These are phyloP conservation scores for Miscanthus lutarioriparius DNA, from an alignment of 176 grass and related monocot species.

Conservation along the genomic window DNA sequence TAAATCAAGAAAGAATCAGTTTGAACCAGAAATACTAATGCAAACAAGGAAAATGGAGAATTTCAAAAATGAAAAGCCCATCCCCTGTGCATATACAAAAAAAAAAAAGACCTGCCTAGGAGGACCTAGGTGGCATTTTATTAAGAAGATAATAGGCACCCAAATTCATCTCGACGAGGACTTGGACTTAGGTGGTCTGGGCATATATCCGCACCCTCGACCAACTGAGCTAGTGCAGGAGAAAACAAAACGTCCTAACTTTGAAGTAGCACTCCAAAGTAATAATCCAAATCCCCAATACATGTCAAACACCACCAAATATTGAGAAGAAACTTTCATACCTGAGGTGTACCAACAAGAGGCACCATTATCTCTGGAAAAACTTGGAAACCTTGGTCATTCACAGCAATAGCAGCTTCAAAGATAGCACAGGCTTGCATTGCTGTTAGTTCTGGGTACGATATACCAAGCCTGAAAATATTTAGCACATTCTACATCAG, in stretches of 20 bases:
- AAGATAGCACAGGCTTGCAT: constrained; percentile 91
- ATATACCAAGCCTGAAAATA: constrained; percentile 84
- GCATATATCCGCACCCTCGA: too few relatives aligned
- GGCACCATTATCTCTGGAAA: constrained; percentile 96
- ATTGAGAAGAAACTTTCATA: neutral
- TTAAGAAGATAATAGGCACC: too few relatives aligned
- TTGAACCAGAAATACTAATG: neutral
- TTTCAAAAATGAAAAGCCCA: too few relatives aligned
- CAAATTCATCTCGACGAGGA: too few relatives aligned
- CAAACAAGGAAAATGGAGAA: neutral
- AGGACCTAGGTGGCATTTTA: too few relatives aligned
- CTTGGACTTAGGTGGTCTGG: too few relatives aligned
- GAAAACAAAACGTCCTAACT: neutral
- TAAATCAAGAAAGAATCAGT: neutral
- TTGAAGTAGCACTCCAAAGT: neutral
- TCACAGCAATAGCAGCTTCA: constrained; percentile 83
- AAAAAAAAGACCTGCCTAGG: too few relatives aligned
- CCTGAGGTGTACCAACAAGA: constrained; percentile 89
- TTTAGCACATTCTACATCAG: neutral
- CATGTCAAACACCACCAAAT: neutral
- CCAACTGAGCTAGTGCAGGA: too few relatives aligned
- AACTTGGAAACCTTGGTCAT: constrained; percentile 76
- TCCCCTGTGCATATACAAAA: neutral
- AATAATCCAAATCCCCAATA: neutral
- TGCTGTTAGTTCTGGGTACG: constrained; percentile 79